phyloP scores from a whole-genome alignment of 306 rosid genomes.

The Ceratonia siliqua region DNA sequence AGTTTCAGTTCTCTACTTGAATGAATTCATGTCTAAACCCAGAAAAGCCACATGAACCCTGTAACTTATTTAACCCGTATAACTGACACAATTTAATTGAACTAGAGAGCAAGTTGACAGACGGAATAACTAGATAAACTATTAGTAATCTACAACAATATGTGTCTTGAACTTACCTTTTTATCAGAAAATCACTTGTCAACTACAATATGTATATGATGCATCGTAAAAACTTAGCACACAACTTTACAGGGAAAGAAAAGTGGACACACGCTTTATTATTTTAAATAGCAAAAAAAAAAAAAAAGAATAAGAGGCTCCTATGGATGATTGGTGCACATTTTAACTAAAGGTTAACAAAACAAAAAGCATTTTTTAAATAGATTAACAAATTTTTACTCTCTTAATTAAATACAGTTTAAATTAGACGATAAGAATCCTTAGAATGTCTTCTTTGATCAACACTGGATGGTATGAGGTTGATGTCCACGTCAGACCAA shows the following conservation, averaged over 20 bases:
- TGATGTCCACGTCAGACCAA: background rate
- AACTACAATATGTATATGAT: slow-evolving; percentile 13
- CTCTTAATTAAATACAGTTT: background rate
- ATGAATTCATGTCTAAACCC: slow-evolving; percentile 1
- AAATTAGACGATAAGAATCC: background rate
- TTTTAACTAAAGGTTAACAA: slow-evolving; percentile 2
- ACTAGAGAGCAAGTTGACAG: slow-evolving; percentile 18
- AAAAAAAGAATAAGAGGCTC: background rate
- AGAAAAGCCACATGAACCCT: background rate
- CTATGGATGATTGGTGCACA: background rate
- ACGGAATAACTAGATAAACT: slow-evolving; percentile 1
- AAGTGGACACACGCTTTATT: background rate
- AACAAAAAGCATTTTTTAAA: background rate
- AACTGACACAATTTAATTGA: slow-evolving; percentile 8
- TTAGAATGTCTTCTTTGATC: background rate
- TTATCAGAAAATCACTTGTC: background rate
- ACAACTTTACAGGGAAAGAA: background rate
- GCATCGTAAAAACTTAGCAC: slow-evolving; percentile 6
- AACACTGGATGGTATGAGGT: background rate
- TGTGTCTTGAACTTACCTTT: background rate
- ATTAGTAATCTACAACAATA: background rate
- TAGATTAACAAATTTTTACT: background rate
- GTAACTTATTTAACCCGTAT: background rate
- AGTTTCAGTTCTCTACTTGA: slow-evolving; percentile 3
- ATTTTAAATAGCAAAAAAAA: background rate